Evolutionary conservation across 2,329 filamentous ascomycete genomes (phyloP), one percentile per base, ranked within the genome.

Genomic region (Dendryphion nanum): DNA sequence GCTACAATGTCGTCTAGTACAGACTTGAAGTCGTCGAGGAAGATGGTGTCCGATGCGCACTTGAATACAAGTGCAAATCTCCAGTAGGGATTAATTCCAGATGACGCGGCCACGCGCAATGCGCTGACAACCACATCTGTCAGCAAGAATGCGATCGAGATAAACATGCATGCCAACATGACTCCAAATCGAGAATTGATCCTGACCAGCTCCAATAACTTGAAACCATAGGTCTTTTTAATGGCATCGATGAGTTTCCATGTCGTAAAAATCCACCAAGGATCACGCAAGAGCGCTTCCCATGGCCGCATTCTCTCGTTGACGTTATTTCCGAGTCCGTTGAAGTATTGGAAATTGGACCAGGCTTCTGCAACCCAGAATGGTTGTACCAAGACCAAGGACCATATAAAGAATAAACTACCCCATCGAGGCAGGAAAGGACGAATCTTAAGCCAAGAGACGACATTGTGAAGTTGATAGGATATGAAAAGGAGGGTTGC

Each of bases 201-300:
- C 6, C 42, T 41, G 15, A 61, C 30, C 3, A 64, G 38, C 1
- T 42, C 43, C 45, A 42, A 51, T 1, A 63, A 19, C 20, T 44
- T 61, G 42, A 59, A 60, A 1, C 49, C 45, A 24, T 64, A 63
- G 2, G 61, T 59, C 45, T 61, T 57, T 33, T 57, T 59, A 35
- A 64, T 63, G 5, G 55, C 45, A 20, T 51, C 40, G 18, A 61
- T 48, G 6, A 63, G 43, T 30, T 53, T 57, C 55, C 54, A 63
- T 1, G 61, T 63, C 1, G 59, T 64, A 26, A 62, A 64, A 12
- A 64, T 64, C 61, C 61, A 64, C 61, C 59, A 64, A 1, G 60
- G 60, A 18, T 63, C 60, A 5, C 60, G 53, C 5, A 43, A 28
- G 5, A 64, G 43, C 2, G 61, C 61, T 45, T 64, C 61, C 46